phyloP scores from a whole-genome alignment of 306 rosid genomes.

The Gynostemma pentaphyllum region DNA sequence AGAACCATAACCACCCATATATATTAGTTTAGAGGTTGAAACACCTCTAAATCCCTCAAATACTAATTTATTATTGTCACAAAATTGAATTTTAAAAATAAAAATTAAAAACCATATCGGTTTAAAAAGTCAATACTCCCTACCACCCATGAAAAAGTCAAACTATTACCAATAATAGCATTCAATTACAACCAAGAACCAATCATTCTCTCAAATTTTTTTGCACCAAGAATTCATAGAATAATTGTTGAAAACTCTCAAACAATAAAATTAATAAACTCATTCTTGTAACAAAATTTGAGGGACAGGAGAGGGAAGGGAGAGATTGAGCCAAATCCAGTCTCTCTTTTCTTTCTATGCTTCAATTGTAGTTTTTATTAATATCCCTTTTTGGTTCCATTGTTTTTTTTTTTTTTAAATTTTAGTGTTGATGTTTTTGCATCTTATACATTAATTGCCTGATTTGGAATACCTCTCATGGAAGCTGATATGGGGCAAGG shows the following conservation, averaged over 20 bases:
- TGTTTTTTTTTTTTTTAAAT: not conserved
- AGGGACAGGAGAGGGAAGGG: conserved; percentile 22
- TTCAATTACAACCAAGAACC: conserved; percentile 27
- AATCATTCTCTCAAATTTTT: conserved; percentile 17
- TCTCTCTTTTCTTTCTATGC: conserved; percentile 32
- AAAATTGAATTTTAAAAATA: not conserved
- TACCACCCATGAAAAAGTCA: conserved; percentile 30
- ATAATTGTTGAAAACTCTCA: conserved; percentile 14
- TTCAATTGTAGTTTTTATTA: not conserved
- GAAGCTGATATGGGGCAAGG: conserved; percentile 22
- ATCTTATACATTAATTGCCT: not conserved
- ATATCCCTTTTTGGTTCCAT: conserved; percentile 11
- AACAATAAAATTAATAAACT: conserved; percentile 8
- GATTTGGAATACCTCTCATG: conserved; percentile 8
- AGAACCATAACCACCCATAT: no score
- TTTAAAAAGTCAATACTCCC: conserved; percentile 6
- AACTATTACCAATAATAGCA: conserved; percentile 50
- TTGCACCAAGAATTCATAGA: conserved; percentile 21
- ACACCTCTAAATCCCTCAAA: no score
- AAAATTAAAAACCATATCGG: not conserved
- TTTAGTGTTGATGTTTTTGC: not conserved
- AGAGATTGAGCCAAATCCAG: conserved; percentile 22
- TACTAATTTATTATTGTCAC: not conserved
- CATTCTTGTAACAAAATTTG: no score
- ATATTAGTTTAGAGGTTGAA: no score